phyloP scores from a whole-genome alignment of 1,284 basidiomycete species.

The Heterobasidion occidentale region DNA sequence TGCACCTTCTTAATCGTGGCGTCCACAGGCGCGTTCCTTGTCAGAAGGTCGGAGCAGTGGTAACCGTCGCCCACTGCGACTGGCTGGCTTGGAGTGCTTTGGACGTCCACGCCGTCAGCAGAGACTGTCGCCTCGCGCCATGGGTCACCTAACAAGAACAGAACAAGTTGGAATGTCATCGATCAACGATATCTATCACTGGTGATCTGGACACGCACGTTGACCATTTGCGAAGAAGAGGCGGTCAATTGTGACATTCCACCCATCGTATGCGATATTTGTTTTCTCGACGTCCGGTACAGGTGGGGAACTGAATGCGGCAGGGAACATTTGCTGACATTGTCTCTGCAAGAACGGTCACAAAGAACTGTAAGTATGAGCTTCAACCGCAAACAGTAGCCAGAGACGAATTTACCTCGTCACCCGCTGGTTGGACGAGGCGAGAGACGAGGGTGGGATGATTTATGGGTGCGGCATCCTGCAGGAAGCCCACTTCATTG shows the following conservation, averaged over 20 bases:
- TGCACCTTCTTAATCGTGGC: conserved; percentile 48
- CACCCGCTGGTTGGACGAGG: conserved; percentile 50
- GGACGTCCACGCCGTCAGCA: conserved; percentile 30
- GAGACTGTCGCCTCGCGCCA: conserved; percentile 67
- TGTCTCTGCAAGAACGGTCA: background rate
- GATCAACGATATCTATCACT: background rate
- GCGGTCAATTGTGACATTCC: conserved; percentile 47
- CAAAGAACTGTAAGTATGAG: no score
- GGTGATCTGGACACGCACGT: conserved; percentile 18
- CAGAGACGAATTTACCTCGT: conserved; percentile 22
- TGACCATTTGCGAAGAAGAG: conserved; percentile 66
- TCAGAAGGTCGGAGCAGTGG: conserved; percentile 56
- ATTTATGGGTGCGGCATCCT: conserved; percentile 48
- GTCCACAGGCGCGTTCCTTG: conserved; percentile 34
- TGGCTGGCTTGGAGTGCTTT: conserved; percentile 44
- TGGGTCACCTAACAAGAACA: conserved; percentile 36
- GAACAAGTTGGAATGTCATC: background rate
- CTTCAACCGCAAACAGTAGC: no score
- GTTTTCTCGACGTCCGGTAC: conserved; percentile 31
- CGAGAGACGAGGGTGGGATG: conserved; percentile 50
- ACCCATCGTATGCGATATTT: conserved; percentile 49
- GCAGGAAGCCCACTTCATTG: conserved; percentile 60
- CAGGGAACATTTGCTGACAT: background rate
- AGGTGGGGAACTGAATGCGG: conserved; percentile 14
- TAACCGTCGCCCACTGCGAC: conserved; percentile 53